These are phyloP conservation scores for Multifurca ochricompacta DNA, from an alignment of 768 basidiomycete genomes.

Conservation along the genomic window DNA sequence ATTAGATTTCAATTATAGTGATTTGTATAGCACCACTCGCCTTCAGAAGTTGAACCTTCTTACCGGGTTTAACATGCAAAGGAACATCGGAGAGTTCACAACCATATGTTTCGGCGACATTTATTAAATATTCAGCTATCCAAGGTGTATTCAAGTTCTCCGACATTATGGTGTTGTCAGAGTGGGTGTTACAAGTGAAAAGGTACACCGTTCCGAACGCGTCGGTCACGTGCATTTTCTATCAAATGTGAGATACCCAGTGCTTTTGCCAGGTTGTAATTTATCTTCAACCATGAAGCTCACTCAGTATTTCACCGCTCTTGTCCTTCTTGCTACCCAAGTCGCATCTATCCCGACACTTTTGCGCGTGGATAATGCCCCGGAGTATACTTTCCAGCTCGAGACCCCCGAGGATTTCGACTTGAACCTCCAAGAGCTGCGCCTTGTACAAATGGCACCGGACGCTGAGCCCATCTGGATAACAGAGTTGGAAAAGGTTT, in stretches of 20 bases:
- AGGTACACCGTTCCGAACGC: neutral
- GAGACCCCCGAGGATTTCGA: slow-evolving; percentile 28
- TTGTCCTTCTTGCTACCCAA: slow-evolving; percentile 4
- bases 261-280: neutral
- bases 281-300: slow-evolving; percentile 10
- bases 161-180: slow-evolving; percentile 28
- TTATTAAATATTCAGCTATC: slow-evolving; percentile 47
- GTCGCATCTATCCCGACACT: neutral
- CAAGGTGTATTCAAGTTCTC: slow-evolving; percentile 39
- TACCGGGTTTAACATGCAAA: slow-evolving; percentile 29
- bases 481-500: slow-evolving; percentile 84
- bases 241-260: neutral
- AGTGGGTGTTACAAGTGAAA: neutral
- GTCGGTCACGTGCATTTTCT: slow-evolving; percentile 1
- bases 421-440: slow-evolving; percentile 61
- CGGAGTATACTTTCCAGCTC: slow-evolving; percentile 1
- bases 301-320: neutral
- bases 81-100: slow-evolving; percentile 35
- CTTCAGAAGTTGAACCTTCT: slow-evolving; percentile 53
- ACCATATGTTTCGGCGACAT: slow-evolving; percentile 45
- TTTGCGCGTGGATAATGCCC: slow-evolving; percentile 7
- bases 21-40: slow-evolving; percentile 28
- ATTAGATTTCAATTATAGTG: neutral
- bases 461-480: slow-evolving; percentile 68
- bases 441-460: slow-evolving; percentile 65